Evolutionary conservation across 1,284 basidiomycete genomes (phyloP).

Genomic region (Moniliella sp.): DNA sequence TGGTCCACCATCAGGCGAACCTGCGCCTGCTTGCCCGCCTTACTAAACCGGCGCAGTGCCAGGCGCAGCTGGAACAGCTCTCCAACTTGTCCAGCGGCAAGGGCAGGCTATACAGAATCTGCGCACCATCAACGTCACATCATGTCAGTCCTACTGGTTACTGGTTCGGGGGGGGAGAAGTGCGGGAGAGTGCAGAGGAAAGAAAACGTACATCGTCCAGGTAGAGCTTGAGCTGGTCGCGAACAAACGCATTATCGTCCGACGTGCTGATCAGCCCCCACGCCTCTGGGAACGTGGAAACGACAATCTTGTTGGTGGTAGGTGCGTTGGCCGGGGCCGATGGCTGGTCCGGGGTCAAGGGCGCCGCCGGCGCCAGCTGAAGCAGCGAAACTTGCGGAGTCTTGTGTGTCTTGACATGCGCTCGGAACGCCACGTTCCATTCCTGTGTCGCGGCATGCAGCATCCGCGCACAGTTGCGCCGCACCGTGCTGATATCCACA

Average conservation of each 20-base stretch:
- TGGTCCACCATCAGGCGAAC: conserved; percentile 56
- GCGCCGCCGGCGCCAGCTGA: too few species aligned
- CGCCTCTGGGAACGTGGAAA: conserved; percentile 59
- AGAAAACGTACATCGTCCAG: neutral
- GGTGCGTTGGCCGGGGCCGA: too few species aligned
- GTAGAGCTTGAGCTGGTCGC: neutral
- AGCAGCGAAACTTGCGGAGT: conserved; percentile 36
- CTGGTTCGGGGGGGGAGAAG: neutral
- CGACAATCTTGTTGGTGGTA: too few species aligned
- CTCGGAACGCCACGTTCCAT: conserved; percentile 45
- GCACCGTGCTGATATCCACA: conserved; percentile 51
- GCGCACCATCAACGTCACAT: conserved; percentile 20
- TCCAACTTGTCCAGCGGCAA: conserved; percentile 49
- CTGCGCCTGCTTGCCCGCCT: conserved; percentile 37
- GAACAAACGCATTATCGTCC: conserved; percentile 49
- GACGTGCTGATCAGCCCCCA: conserved; percentile 53
- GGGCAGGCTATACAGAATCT: conserved; percentile 63
- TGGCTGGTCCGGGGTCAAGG: too few species aligned
- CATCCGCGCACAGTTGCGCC: conserved; percentile 52
- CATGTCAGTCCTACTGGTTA: neutral
- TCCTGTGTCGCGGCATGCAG: conserved; percentile 46
- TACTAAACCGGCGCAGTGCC: neutral
- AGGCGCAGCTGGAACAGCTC: conserved; percentile 48
- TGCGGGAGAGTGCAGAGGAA: too few species aligned
- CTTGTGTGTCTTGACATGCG: conserved; percentile 67